Conservation (phyloP, 73 alveolate species). For the Paramecium caudatum region DNA sequence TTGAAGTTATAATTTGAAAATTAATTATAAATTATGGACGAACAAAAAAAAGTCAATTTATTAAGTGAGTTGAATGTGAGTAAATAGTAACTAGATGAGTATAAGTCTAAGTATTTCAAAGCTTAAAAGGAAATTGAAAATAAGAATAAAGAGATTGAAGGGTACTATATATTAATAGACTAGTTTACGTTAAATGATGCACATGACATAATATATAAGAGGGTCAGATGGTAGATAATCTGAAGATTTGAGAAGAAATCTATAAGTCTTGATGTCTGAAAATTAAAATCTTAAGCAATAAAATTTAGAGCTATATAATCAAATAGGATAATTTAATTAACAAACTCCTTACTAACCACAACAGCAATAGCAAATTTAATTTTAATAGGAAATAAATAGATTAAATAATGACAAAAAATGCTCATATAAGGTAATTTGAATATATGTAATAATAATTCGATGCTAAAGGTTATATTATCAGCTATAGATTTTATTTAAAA, state of each 20-base stretch:
- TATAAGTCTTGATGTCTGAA: slow-evolving; percentile 36
- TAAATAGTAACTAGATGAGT: slow-evolving; percentile 30
- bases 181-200: slow-evolving; percentile 36
- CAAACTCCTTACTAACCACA: background rate
- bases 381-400: slow-evolving; percentile 9
- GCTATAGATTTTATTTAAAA: slow-evolving; percentile 42
- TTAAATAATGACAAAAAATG: slow-evolving; percentile 50
- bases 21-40: slow-evolving; percentile 1
- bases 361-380: background rate
- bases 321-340: background rate
- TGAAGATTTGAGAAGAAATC: slow-evolving; percentile 54
- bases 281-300: background rate
- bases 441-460: slow-evolving; percentile 6
- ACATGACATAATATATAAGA: slow-evolving; percentile 16
- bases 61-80: slow-evolving; percentile 4
- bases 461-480: slow-evolving; percentile 20
- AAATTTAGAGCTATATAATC: background rate
- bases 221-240: slow-evolving; percentile 55
- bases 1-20: slow-evolving; percentile 14
- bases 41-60: slow-evolving; percentile 10
- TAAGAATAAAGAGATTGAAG: slow-evolving; percentile 21
- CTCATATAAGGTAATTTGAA: slow-evolving; percentile 41
- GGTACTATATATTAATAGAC: background rate
- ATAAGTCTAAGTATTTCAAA: slow-evolving; percentile 15
- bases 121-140: slow-evolving; percentile 52